phyloP scores from a whole-genome alignment of 164 flowering plant species.

The Magnolia kwangsiensis region DNA sequence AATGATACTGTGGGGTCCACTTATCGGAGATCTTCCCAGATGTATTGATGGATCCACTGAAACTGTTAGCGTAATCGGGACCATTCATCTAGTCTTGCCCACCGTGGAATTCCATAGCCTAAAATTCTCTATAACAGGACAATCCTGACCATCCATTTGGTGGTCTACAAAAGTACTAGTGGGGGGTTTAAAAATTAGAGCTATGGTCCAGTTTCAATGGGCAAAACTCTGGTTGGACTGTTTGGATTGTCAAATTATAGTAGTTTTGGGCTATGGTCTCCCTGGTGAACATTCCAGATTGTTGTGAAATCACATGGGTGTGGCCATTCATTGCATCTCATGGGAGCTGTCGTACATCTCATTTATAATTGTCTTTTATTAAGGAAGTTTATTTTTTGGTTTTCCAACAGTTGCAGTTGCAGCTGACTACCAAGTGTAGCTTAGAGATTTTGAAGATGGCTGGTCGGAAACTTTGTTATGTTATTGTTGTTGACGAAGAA shows the following conservation, averaged over 20 bases:
- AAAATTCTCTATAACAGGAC: neutral
- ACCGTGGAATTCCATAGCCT: neutral
- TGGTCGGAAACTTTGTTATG: conserved; percentile 15
- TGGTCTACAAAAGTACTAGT: neutral
- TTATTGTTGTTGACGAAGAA: conserved; percentile 14
- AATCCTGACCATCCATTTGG: neutral
- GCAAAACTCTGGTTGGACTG: neutral
- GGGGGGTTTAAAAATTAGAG: neutral
- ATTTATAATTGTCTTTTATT: neutral
- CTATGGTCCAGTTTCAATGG: neutral
- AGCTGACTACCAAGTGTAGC: neutral
- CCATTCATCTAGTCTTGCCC: no score
- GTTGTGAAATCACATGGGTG: no score
- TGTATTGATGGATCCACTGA: no score
- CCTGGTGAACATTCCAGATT: no score
- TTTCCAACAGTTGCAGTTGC: neutral
- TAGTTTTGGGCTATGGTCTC: neutral
- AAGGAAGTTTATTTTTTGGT: neutral
- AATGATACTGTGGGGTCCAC: no score
- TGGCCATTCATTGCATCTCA: no score
- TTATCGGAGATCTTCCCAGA: no score
- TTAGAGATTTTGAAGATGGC: conserved; percentile 1
- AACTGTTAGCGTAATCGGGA: no score
- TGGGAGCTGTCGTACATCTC: neutral
- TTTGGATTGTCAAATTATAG: neutral